phyloP scores from a whole-genome alignment of 148 eudicot species.

The Pouteria glomerata region DNA sequence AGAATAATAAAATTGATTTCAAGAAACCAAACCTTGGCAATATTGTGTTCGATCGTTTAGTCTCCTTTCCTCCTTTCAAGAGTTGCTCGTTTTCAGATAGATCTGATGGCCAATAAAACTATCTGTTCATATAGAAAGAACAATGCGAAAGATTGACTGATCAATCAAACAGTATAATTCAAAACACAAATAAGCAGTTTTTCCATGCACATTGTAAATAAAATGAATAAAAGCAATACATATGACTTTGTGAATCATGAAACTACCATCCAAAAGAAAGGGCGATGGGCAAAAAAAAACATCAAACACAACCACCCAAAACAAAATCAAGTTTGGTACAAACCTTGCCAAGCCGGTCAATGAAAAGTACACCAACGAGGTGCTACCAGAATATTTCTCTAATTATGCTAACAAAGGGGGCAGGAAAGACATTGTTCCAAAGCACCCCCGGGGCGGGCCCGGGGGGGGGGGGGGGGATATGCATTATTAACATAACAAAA shows the following conservation, averaged over 20 bases:
- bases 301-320: background rate
- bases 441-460: background rate
- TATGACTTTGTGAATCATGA: background rate
- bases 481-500: too few species aligned
- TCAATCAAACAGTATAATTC: conserved; percentile 2
- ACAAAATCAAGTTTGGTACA: background rate
- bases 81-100: conserved; percentile 94
- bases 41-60: conserved; percentile 67
- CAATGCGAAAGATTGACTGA: background rate
- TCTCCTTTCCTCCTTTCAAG: conserved; percentile 96
- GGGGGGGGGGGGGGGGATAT: background rate
- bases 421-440: too few species aligned
- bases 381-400: background rate
- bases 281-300: background rate
- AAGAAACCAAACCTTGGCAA: background rate
- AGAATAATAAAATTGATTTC: background rate
- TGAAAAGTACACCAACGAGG: background rate
- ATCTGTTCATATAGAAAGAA: conserved; percentile 44
- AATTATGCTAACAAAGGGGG: background rate
- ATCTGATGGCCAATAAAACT: conserved; percentile 86
- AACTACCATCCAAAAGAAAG: background rate
- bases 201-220: background rate
- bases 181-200: background rate
- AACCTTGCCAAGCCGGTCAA: background rate
- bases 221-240: background rate